These are phyloP conservation scores for Linnemannia zychae DNA, from an alignment of 192 early-diverging fungal genomes.

Conservation along the genomic window DNA sequence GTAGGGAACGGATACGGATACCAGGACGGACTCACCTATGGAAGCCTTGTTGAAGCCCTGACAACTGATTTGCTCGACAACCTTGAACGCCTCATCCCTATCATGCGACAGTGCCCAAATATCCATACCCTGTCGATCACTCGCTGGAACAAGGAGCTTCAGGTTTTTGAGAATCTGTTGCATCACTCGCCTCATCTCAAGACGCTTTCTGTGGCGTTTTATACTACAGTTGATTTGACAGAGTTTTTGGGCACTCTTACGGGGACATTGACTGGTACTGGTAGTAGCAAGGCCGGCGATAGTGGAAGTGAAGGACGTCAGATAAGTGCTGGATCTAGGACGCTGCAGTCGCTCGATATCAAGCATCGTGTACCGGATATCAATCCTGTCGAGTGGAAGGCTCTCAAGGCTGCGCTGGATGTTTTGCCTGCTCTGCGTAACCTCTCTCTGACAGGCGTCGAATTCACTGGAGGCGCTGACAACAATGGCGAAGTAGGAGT, in stretches of 20 bases:
- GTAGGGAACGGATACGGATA: background rate
- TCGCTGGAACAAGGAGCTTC: constrained; percentile 31
- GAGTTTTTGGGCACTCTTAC: constrained; percentile 12
- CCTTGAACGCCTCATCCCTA: constrained; percentile 20
- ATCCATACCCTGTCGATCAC: constrained; percentile 20
- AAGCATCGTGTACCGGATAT: constrained; percentile 32
- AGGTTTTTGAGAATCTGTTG: constrained; percentile 3
- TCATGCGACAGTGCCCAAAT: constrained; percentile 23
- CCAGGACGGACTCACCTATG: constrained; percentile 9
- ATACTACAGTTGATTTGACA: constrained; percentile 25
- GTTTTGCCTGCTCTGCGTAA: constrained; percentile 1
- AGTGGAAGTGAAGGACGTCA: background rate
- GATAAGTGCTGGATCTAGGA: background rate
- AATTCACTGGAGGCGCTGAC: constrained; percentile 16
- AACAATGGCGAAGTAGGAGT: background rate
- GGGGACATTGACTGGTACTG: background rate
- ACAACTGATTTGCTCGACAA: constrained; percentile 37
- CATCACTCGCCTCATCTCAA: background rate
- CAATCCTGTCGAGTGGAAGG: constrained; percentile 30
- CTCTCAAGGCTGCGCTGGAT: constrained; percentile 20
- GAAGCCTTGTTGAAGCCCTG: constrained; percentile 26
- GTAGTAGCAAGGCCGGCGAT: background rate
- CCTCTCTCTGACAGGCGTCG: constrained; percentile 29
- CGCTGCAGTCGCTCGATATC: constrained; percentile 29
- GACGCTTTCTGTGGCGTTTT: constrained; percentile 25